Base-by-base conservation (phyloP, 139 green algal genomes). In the Desmodesmus armatus region DNA sequence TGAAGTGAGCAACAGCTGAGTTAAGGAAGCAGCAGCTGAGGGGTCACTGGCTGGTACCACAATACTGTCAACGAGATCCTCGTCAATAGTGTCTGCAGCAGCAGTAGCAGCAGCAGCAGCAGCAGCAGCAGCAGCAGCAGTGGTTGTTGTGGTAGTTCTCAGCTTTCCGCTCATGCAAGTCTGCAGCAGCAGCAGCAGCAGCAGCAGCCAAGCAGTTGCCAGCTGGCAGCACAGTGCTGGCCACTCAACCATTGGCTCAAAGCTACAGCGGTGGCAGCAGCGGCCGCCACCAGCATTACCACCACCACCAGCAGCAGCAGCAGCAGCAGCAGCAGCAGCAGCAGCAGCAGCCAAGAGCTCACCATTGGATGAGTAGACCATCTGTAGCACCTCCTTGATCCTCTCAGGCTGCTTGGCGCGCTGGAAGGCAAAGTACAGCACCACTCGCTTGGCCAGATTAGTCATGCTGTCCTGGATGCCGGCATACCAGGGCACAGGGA, bases 361-460 rank as follows among this genome's bases (percentile, higher is more conserved):
- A 27, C 80, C 83, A 11, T 90, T 77, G 55, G 84, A 78, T 29
- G 86, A 71, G 66, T 97, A 97, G 15, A 96, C 94, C 82, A 94
- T 82, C 39, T 87, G 40, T 25, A 96, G 84, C 44, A 97, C 94
- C 75, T 94, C 80, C n/a, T 89, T 85, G 81, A 97, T 93, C 37
- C 91, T 90, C 15, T 80, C 51, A 3, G 94, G 94, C 85, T 95
- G 91, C 91, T 95, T 96, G 35, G 94, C 88, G 21, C 85, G 87
- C 7, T 93, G 51, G 70, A 97, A 97, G 0, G 93, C 92, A 75
- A 91, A 90, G 5, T 77, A 92, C 41, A 97, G 60, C 15, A 89
- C 89, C 25, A 82, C 82, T 1, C 94, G 86, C 87, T 95, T 96
- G 31, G 65, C 74, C 35, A 90, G 41, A 41, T 40, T 82, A 51